Base-by-base conservation (phyloP, 1,284 basidiomycete genomes). In the Microstroma glucosiphilum region DNA sequence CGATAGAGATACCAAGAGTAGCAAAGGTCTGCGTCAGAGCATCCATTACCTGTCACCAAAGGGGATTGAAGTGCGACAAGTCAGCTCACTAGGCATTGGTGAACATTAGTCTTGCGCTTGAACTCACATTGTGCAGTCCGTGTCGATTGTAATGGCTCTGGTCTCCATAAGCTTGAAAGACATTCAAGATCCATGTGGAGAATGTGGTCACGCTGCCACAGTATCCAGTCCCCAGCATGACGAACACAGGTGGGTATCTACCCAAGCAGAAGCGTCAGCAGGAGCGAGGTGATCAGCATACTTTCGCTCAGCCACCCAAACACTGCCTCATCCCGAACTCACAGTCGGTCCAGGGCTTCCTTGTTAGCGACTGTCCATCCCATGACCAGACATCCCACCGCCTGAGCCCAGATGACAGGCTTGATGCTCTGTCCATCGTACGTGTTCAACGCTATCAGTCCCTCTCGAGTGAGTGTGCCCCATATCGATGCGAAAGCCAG, bases 181-280 rank as follows among this genome's bases (percentile, higher is more conserved):
- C 82, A 67, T 92, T 89, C 8, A 91, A 77, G 80, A 96, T 91
- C 94, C 96, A 98, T 17, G 87, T 85, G 3, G 92, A 96, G 81
- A 97, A 98, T 0, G 93, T 97, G 3, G 96, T 99, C 69, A 96
- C 81, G 4, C 91, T 94, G 1, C 94, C 96, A 75, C 94, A 97
- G 77, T 96, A 91, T 3, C 93, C 93, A 51, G 93, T 96, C 0
- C 91, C 90, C 19, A 94, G 79, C 48, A 90, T 91, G 4, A 89
- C 90, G 79, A 92, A 94, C 8, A 94, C 74, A 0, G 92, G 70
- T 11, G 72, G 64, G 49, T 74, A 74, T 13, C 58, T 42, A 12
- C 3, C 48, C 25, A 9, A 37, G 30, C 9, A 9, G 30, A 37
- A 37, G 30, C 30, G 30, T n/a, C 30, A 37, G 30, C n/a, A 11